A percentile compares a stretch with the other conserved stretches of the same genome.
These are phyloP conservation scores for Fusarium globosum DNA, from an alignment of 2,329 filamentous ascomycete genomes.

Conservation along the genomic window DNA sequence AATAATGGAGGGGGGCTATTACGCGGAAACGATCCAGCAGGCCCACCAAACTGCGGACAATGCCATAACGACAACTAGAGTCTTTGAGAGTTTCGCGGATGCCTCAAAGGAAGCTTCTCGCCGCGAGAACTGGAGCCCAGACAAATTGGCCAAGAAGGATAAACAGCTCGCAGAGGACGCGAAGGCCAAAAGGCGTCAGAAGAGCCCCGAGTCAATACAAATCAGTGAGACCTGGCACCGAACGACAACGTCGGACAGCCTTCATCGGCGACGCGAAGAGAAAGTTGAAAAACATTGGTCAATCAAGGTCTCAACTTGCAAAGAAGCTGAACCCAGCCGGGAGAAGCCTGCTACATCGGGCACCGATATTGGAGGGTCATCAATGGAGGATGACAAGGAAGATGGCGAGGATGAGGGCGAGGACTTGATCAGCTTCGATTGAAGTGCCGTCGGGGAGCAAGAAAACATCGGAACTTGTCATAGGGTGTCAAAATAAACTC, in stretches of 20 bases:
- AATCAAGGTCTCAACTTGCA: not conserved
- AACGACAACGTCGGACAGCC: not conserved
- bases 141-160: constrained; percentile 28
- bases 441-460: not conserved
- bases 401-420: not conserved
- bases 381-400: not conserved
- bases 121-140: constrained; percentile 30
- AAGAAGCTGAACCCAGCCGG: not conserved
- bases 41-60: not conserved
- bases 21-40: not conserved
- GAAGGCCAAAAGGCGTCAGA: not conserved
- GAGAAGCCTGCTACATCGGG: not conserved
- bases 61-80: not conserved
- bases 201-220: not conserved
- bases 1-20: constrained; percentile 53
- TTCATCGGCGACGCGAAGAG: not conserved
- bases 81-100: not conserved
- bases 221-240: constrained; percentile 3
- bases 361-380: not conserved
- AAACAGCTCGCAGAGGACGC: not conserved
- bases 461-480: no score
- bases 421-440: not conserved
- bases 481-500: no score
- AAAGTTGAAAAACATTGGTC: not conserved
- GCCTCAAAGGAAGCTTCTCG: not conserved